Base-by-base conservation (phyloP, 2,329 filamentous ascomycete species). In the Pestalotiopsis sp. region DNA sequence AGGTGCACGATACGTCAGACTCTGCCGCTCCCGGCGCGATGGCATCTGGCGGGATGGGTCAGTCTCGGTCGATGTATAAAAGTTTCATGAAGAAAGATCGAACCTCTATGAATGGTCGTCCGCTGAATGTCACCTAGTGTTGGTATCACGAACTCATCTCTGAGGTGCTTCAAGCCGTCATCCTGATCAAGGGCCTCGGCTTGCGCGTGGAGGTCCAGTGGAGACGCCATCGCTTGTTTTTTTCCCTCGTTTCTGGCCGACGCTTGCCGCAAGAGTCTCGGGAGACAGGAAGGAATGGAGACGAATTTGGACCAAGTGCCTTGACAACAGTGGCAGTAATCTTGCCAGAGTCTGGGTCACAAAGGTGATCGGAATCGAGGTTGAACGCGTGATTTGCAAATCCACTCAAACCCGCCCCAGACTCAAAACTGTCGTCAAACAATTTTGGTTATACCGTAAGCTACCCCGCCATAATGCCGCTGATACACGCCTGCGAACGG, bases 1-100 rank as follows among this genome's bases (percentile, higher is more conserved):
- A 95, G 69, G 92, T 89, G 74, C 86, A 78, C 68, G 72, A 68
- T 61, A 71, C 71, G 59, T 72, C 71, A 68, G 74, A 75, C 70
- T 76, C 73, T 70, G 71, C 68, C 70, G 68, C 67, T 59, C 66
- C 72, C 67, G 66, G 17, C 36, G 23, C n/a, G 12, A 13, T 59
- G 17, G 66, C 59, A 58, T 66, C 68, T 68, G 52, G 17, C 40
- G 36, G 45, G 11, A n/a, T 11, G 14, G n/a, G 41, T 38, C 40
- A 45, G 31, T 17, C 2, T 45, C 17, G 13, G 31, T 36, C 23
- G 23, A 40, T 31, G n/a, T 17, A 27, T 27, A 23, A 4, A 13
- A 36, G n/a, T 36, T n/a, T 7, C 5, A 41, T 27, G 27, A 59
- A 2, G 27, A 25, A 58, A 4, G 4, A 31, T 23, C 40, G 27